These are phyloP conservation scores for Neonectria punicea DNA, from an alignment of 2,329 filamentous ascomycete species.

Conservation along the genomic window DNA sequence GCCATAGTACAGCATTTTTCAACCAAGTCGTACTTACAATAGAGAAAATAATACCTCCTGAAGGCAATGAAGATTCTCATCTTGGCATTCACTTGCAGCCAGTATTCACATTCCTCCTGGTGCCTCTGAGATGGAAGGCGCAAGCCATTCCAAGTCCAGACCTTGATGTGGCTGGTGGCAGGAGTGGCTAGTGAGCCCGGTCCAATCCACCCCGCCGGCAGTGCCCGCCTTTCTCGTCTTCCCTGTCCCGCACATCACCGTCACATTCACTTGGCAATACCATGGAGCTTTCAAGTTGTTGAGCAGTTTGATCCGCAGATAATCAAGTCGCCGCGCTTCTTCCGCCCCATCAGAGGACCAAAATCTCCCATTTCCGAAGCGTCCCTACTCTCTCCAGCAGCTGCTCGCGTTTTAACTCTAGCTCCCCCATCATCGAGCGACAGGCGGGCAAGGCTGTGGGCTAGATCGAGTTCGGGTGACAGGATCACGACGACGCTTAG, in stretches of 20 bases:
- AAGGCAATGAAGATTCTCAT: too few species aligned
- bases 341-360: background rate
- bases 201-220: conserved; percentile 12
- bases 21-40: background rate
- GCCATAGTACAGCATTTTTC: background rate
- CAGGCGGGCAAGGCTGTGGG: conserved; percentile 4
- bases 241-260: conserved; percentile 24
- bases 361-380: background rate
- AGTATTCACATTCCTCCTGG: background rate
- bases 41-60: background rate
- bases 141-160: background rate
- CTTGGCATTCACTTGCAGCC: too few species aligned
- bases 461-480: conserved; percentile 13
- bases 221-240: conserved; percentile 18
- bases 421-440: background rate
- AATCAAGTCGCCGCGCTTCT: conserved; percentile 4
- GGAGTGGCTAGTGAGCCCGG: conserved; percentile 16
- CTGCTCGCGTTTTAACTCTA: background rate
- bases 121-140: background rate
- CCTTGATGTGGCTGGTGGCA: conserved; percentile 19
- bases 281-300: conserved; percentile 7
- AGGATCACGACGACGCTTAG: conserved; percentile 9
- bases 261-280: conserved; percentile 13
- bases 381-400: background rate
- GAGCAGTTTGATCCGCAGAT: conserved; percentile 9